Evolutionary conservation across 805 yeast genomes (phyloP).

Genomic region (Kuraishia piskuri): DNA sequence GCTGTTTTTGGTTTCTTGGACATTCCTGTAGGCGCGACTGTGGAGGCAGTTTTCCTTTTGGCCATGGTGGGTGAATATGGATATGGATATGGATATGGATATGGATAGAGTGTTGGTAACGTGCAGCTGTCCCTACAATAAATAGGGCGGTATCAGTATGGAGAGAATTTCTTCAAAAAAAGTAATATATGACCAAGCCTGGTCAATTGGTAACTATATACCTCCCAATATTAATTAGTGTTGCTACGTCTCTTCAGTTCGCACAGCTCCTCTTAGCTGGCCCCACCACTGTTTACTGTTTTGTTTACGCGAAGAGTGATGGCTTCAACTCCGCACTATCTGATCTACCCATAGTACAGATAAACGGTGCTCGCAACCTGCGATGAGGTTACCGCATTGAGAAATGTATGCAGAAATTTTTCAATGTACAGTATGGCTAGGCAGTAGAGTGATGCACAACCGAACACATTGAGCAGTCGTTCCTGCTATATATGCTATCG

Average conservation of each 20-base stretch:
- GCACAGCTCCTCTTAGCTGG: not conserved
- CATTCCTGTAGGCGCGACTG: not conserved
- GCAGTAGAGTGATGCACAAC: not conserved
- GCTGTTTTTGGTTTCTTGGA: not conserved
- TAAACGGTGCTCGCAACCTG: constrained; percentile 2
- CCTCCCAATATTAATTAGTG: too few relatives aligned
- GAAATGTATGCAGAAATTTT: constrained; percentile 1
- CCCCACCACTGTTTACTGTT: not conserved
- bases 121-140: too few relatives aligned
- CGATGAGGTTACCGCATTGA: constrained; percentile 1
- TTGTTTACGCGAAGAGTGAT: not conserved
- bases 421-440: not conserved
- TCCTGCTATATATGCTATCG: too few relatives aligned
- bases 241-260: not conserved
- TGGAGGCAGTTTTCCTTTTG: not conserved
- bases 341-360: not conserved
- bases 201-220: too few relatives aligned
- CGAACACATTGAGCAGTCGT: too few relatives aligned
- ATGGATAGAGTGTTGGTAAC: too few relatives aligned
- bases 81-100: not conserved
- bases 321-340: not conserved
- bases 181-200: too few relatives aligned
- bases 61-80: not conserved
- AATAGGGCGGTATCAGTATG: too few relatives aligned
- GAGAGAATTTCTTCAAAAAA: too few relatives aligned